Percentiles rank a stretch among this genome's conserved stretches.
phyloP scores from a whole-genome alignment of 208 protist species.

The Angomonas desouzai region DNA sequence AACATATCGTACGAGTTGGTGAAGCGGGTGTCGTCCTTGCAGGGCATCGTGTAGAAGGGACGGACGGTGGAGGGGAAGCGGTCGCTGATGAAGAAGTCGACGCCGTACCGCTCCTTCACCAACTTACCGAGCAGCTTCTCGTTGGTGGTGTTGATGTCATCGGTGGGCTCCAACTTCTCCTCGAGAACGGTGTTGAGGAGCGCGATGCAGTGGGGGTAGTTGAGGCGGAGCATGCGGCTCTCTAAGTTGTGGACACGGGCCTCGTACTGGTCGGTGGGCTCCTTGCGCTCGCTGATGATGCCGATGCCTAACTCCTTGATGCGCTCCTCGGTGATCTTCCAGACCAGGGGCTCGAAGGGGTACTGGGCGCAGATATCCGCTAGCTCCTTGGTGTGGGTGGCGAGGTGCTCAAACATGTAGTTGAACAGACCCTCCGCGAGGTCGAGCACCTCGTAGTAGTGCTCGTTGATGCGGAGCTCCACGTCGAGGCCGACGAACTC shows the following conservation, averaged over 20 bases:
- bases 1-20: slow-evolving; percentile 99
- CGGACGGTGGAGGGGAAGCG: slow-evolving; percentile 95
- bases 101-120: slow-evolving; percentile 97
- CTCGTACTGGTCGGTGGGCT: slow-evolving; percentile 76
- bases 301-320: slow-evolving; percentile 85
- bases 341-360: slow-evolving; percentile 91
- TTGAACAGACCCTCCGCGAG: slow-evolving; percentile 95
- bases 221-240: slow-evolving; percentile 84
- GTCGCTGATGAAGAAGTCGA: slow-evolving; percentile 99
- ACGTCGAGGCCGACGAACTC: slow-evolving; percentile 99
- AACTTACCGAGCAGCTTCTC: slow-evolving; percentile 96
- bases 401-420: slow-evolving; percentile 95
- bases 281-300: slow-evolving; percentile 61
- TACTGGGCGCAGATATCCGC: slow-evolving; percentile 89
- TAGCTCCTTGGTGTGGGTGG: slow-evolving; percentile 76
- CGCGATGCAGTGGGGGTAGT: slow-evolving; percentile 91
- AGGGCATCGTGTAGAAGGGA: slow-evolving; percentile 99
- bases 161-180: slow-evolving; percentile 74
- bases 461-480: slow-evolving; percentile 99
- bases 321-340: slow-evolving; percentile 70
- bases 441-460: slow-evolving; percentile 99
- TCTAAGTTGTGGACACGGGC: slow-evolving; percentile 75
- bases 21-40: slow-evolving; percentile 88
- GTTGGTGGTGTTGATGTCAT: slow-evolving; percentile 94
- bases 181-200: slow-evolving; percentile 89